Conservation (phyloP, 768 basidiomycete species). For the Tulasnella sp. region DNA sequence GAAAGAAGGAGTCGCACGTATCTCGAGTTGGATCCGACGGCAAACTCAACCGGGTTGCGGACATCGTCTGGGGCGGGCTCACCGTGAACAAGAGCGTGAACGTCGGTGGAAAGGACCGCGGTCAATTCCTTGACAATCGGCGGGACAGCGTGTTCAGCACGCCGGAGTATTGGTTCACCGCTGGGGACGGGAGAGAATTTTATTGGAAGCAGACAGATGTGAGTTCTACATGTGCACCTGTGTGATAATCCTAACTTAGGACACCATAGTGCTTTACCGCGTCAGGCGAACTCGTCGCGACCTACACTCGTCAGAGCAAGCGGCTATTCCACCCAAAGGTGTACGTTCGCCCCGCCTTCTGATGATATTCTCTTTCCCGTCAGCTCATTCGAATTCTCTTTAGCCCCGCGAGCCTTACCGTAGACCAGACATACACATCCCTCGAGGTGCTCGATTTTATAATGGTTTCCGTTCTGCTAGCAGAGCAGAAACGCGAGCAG, state of each 20-base stretch:
- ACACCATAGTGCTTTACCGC: not conserved
- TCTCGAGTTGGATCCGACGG: not conserved
- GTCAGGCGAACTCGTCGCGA: not conserved
- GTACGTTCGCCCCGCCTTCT: not conserved
- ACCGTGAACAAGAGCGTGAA: not conserved
- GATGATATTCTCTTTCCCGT: not conserved
- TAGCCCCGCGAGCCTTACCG: not conserved
- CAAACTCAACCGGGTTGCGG: not conserved
- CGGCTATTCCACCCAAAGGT: not conserved
- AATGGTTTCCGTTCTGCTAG: not conserved
- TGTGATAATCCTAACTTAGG: not conserved
- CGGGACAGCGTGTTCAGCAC: not conserved
- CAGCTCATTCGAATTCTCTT: not conserved
- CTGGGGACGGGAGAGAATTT: not conserved
- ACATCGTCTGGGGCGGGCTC: not conserved
- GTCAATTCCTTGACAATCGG: not conserved
- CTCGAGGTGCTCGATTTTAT: not conserved
- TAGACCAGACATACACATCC: not conserved
- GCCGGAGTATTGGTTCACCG: not conserved
- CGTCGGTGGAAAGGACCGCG: not conserved
- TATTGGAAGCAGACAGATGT: not conserved
- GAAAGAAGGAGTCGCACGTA: not conserved
- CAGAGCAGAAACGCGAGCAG: not conserved
- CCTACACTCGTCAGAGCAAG: not conserved
- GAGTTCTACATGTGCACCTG: not conserved